These are phyloP conservation scores for Wickerhamiella siamensis DNA, from an alignment of 805 yeast species.

Conservation along the genomic window DNA sequence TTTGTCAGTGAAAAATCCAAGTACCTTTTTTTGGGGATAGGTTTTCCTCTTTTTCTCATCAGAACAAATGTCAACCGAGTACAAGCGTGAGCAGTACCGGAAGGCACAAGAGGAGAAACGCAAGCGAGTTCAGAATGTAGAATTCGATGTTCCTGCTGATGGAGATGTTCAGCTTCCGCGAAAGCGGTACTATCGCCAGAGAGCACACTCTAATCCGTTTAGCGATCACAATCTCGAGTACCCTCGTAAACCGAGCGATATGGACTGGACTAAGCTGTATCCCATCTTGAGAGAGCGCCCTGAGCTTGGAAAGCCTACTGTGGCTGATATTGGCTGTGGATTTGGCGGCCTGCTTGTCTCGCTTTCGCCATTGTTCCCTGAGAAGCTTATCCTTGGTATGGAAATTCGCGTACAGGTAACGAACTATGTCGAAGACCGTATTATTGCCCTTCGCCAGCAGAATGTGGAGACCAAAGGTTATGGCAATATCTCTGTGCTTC, in stretches of 20 bases:
- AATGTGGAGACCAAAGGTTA: slow-evolving; percentile 32
- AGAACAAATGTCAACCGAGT: slow-evolving; percentile 4
- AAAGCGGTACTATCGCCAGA: slow-evolving; percentile 77
- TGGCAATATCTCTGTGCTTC: slow-evolving; percentile 74
- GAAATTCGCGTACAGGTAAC: slow-evolving; percentile 97
- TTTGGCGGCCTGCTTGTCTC: slow-evolving; percentile 83
- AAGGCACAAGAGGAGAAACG: slow-evolving; percentile 35
- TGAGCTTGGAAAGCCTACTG: slow-evolving; percentile 38
- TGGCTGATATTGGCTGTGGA: slow-evolving; percentile 97
- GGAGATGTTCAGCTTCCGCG: slow-evolving; percentile 43
- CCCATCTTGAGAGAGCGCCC: slow-evolving; percentile 37
- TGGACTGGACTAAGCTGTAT: slow-evolving; percentile 76
- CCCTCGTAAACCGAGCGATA: slow-evolving; percentile 61
- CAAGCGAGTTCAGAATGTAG: slow-evolving; percentile 33
- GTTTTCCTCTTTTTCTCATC: too few species aligned
- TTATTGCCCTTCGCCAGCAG: slow-evolving; percentile 68
- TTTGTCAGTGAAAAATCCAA: too few species aligned
- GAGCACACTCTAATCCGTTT: slow-evolving; percentile 97
- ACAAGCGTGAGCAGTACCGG: slow-evolving; percentile 26
- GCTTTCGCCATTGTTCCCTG: slow-evolving; percentile 63
- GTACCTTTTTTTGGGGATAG: not conserved
- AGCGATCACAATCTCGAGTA: slow-evolving; percentile 88
- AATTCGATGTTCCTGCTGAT: slow-evolving; percentile 25
- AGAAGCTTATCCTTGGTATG: slow-evolving; percentile 75
- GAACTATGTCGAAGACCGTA: slow-evolving; percentile 89